These are phyloP conservation scores for Leccinum fallax DNA, from an alignment of 1,284 basidiomycete genomes.

Conservation along the genomic window DNA sequence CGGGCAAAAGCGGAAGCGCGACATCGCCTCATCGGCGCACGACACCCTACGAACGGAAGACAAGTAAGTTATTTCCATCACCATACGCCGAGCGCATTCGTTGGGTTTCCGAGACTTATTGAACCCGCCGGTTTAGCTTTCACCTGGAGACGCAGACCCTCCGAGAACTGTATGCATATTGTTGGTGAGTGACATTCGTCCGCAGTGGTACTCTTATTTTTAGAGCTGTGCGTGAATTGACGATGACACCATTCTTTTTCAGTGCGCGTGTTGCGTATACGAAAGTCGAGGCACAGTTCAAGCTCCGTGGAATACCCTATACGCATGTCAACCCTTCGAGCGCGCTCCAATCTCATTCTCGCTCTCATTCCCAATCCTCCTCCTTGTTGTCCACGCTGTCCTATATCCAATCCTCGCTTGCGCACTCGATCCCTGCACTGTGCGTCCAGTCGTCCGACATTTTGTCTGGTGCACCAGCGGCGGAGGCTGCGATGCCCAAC, in stretches of 20 bases:
- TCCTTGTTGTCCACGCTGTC: conserved; percentile 48
- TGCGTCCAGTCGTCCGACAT: conserved; percentile 83
- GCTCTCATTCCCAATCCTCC: conserved; percentile 20
- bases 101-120: background rate
- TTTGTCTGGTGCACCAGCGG: conserved; percentile 76
- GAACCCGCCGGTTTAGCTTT: conserved; percentile 47
- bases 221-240: background rate
- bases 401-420: conserved; percentile 67
- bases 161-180: conserved; percentile 77
- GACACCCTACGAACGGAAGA: conserved; percentile 24
- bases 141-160: conserved; percentile 68
- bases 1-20: conserved; percentile 43
- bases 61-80: conserved; percentile 23
- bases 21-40: conserved; percentile 13
- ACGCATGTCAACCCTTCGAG: conserved; percentile 68
- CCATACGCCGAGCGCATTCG: background rate
- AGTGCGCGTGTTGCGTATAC: conserved; percentile 91
- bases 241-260: background rate
- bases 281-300: conserved; percentile 87
- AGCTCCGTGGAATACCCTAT: conserved; percentile 78
- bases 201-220: background rate
- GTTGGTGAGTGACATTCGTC: conserved; percentile 54
- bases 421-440: conserved; percentile 75
- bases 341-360: background rate
- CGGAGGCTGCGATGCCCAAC: conserved; percentile 89